phyloP scores from a whole-genome alignment of 106 monocot species.

The Apostasia ramifera region DNA sequence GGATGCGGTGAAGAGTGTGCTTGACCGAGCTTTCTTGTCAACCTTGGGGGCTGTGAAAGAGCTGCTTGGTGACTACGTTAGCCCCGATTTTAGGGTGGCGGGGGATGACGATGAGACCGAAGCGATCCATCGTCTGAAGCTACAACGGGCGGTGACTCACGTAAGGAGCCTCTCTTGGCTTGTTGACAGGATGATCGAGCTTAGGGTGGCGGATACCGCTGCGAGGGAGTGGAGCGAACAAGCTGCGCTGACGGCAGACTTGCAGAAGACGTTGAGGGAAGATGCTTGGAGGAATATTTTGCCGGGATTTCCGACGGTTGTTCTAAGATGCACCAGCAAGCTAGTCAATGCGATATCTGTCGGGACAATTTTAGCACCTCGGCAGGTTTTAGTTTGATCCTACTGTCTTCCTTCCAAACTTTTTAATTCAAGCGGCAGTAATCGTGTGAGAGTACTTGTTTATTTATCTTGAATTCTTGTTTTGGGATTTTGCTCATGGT shows the following conservation, averaged over 20 bases:
- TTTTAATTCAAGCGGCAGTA: background rate
- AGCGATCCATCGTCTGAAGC: conserved; percentile 50
- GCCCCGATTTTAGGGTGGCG: conserved; percentile 69
- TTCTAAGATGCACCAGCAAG: conserved; percentile 57
- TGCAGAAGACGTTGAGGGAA: conserved; percentile 76
- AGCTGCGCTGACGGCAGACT: conserved; percentile 44
- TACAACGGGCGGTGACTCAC: conserved; percentile 63
- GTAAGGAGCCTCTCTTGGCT: conserved; percentile 71
- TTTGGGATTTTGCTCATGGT: too few relatives aligned
- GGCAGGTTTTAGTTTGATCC: conserved; percentile 46
- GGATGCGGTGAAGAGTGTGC: conserved; percentile 43
- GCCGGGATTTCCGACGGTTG: conserved; percentile 58
- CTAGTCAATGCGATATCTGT: conserved; percentile 59
- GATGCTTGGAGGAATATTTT: conserved; percentile 83
- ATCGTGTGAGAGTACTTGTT: too few relatives aligned
- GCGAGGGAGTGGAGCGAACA: conserved; percentile 84
- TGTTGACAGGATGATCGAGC: conserved; percentile 86
- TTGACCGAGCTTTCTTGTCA: conserved; percentile 50
- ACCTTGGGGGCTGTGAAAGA: conserved; percentile 60
- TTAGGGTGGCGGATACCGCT: conserved; percentile 61
- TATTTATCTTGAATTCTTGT: too few relatives aligned
- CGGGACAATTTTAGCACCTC: conserved; percentile 56
- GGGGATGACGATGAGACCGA: conserved; percentile 83
- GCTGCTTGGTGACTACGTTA: conserved; percentile 65
- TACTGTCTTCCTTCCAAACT: conserved; percentile 1